Evolutionary conservation across 805 yeast species (phyloP).

Genomic region (Saturnispora galanensis): DNA sequence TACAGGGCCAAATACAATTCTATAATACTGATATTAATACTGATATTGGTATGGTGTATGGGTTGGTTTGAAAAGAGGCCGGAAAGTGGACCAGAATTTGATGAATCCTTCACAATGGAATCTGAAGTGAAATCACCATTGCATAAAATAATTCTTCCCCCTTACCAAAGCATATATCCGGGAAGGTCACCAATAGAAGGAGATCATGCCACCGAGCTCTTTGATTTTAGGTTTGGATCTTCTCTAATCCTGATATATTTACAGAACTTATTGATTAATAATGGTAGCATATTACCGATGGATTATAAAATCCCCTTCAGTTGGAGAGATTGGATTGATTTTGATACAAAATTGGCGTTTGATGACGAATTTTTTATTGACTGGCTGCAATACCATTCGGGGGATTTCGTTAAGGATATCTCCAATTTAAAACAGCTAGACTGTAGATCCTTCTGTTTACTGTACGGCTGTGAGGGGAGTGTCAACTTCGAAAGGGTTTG

Average conservation of each 20-base stretch:
- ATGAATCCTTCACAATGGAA: slow-evolving; percentile 4
- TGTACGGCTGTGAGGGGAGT: slow-evolving; percentile 17
- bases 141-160: slow-evolving; percentile 11
- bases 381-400: slow-evolving; percentile 11
- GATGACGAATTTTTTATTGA: slow-evolving; percentile 14
- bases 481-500: slow-evolving; percentile 9
- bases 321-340: slow-evolving; percentile 26
- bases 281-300: slow-evolving; percentile 2
- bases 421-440: slow-evolving; percentile 4
- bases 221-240: slow-evolving; percentile 15
- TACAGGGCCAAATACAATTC: background rate
- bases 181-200: background rate
- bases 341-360: slow-evolving; percentile 18
- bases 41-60: background rate
- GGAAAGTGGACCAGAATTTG: background rate
- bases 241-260: slow-evolving; percentile 11
- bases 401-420: slow-evolving; percentile 5
- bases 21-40: background rate
- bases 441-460: slow-evolving; percentile 10
- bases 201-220: slow-evolving; percentile 1
- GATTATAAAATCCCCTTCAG: slow-evolving; percentile 20
- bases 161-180: slow-evolving; percentile 9
- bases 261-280: slow-evolving; percentile 5
- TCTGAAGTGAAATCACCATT: slow-evolving; percentile 5
- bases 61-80: background rate